Evolutionary conservation across 2,329 filamentous ascomycete species (phyloP), one percentile per base, ranked within the genome.

Genomic region (Alternaria sp.): DNA sequence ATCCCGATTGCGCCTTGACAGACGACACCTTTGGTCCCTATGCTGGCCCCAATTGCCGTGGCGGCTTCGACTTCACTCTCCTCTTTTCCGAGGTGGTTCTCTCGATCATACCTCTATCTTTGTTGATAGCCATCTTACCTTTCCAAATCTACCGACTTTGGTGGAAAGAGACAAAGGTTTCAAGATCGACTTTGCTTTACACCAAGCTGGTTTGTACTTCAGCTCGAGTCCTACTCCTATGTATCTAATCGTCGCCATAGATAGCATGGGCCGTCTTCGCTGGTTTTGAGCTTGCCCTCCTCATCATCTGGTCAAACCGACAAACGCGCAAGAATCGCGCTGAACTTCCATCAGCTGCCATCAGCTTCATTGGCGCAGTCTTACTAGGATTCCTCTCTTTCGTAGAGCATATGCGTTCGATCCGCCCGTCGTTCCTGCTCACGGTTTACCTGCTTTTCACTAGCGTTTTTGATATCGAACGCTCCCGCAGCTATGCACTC

Each of bases 381-480:
- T 26, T 70, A 9, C 70, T 84, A 11, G 65, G 69, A 42, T 51
- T 78, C 11, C 70, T 83, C 31, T 83, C 82, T 1, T 80, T 79
- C 65, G 69, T 80, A 28, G 82, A 85, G 63, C 83, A 85, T 62
- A 65, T 72, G 17, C 78, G 77, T 31, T 79, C 79, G 5, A 71
- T 80, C 40, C 72, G 76, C 17, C 82, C 83, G 2, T 84, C 83
- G 0, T 76, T 79, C 33, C 60, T 83, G n/a, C 69, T 85, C 41
- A 80, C 79, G 50, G 48, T 78, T 31, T 85, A 83, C 63, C 78
- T 85, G 2, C 70, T 80, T 21, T 62, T 80, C 62, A 80, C 81
- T 3, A 60, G 80, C 9, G 49, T 82, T 8, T 80, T 84, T 45
- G 82, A 84, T 62, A 72, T 73, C n/a, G 79, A 79, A 4, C 79